These are phyloP conservation scores for Vickermania ingenoplastis DNA, from an alignment of 208 protist species.

Conservation along the genomic window DNA sequence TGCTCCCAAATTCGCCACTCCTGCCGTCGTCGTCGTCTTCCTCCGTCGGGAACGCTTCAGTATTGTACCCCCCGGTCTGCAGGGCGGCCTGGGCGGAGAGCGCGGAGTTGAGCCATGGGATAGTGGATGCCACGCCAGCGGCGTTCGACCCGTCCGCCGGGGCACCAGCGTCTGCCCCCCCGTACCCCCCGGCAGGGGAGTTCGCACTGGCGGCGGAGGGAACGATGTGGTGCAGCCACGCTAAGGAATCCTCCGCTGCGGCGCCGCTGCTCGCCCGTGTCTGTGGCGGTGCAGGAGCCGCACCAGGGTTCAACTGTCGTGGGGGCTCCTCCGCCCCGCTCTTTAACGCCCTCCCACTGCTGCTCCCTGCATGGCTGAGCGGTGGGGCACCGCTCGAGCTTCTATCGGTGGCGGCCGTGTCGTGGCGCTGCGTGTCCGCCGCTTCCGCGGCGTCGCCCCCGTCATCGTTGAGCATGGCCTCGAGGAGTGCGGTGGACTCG, in stretches of 20 bases:
- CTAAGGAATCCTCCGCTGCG: constrained; percentile 45
- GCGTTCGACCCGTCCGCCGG: too few species aligned
- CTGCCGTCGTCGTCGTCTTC: too few species aligned
- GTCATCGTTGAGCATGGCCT: constrained; percentile 41
- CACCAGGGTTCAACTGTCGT: background rate
- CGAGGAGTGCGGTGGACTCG: constrained; percentile 68
- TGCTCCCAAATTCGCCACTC: too few species aligned
- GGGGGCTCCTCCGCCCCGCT: too few species aligned
- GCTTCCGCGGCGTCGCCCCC: background rate
- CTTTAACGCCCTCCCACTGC: too few species aligned
- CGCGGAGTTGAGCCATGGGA: too few species aligned
- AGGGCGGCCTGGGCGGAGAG: too few species aligned
- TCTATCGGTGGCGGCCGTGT: background rate
- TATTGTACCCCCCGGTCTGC: too few species aligned
- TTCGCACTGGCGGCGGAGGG: constrained; percentile 31
- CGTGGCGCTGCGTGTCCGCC: background rate
- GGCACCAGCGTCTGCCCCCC: too few species aligned
- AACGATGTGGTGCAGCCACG: constrained; percentile 80
- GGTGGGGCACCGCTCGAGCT: background rate
- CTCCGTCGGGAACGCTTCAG: too few species aligned
- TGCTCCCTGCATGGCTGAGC: background rate
- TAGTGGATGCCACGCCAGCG: too few species aligned
- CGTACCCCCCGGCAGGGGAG: too few species aligned
- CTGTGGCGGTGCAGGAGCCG: background rate
- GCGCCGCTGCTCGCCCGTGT: background rate